A percentile compares a stretch with the other conserved stretches of the same genome.
phyloP scores from a whole-genome alignment of 139 green algal species.

The Closterium sp. region DNA sequence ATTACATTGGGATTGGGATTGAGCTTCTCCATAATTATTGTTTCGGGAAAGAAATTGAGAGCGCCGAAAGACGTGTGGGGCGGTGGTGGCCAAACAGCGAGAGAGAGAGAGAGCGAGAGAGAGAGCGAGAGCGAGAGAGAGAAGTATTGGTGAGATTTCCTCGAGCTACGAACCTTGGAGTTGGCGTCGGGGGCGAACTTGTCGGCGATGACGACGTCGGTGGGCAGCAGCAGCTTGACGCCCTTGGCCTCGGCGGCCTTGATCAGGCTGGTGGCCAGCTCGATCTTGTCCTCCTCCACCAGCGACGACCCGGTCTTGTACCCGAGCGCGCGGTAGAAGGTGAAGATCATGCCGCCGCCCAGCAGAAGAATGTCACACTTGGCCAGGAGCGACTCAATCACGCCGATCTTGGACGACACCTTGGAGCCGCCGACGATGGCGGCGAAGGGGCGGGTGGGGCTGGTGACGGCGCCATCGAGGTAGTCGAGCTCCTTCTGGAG shows the following conservation, averaged over 20 bases:
- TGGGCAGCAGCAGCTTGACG: slow-evolving; percentile 90
- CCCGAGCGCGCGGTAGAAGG: neutral
- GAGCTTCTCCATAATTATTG: too few species aligned
- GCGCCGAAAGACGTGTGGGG: too few species aligned
- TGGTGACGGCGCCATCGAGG: neutral
- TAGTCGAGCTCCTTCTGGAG: neutral
- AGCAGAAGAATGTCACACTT: slow-evolving; percentile 10
- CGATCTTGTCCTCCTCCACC: slow-evolving; percentile 97
- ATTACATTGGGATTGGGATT: too few species aligned
- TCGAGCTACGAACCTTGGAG: slow-evolving; percentile 27
- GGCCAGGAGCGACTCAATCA: slow-evolving; percentile 77
- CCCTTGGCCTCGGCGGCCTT: slow-evolving; percentile 71
- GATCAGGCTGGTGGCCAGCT: slow-evolving; percentile 86
- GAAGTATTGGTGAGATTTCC: neutral
- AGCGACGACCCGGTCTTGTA: slow-evolving; percentile 81
- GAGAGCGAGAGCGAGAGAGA: too few species aligned
- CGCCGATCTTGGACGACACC: slow-evolving; percentile 96
- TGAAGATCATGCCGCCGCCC: slow-evolving; percentile 2
- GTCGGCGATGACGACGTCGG: slow-evolving; percentile 92
- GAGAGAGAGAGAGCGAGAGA: neutral
- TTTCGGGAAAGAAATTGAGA: too few species aligned
- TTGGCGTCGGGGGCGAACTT: slow-evolving; percentile 90
- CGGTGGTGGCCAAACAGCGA: too few species aligned
- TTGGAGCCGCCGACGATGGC: slow-evolving; percentile 84
- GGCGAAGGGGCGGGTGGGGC: neutral